Base-by-base conservation (phyloP, 2,329 filamentous ascomycete genomes). In the Aspergillus clavatus region DNA sequence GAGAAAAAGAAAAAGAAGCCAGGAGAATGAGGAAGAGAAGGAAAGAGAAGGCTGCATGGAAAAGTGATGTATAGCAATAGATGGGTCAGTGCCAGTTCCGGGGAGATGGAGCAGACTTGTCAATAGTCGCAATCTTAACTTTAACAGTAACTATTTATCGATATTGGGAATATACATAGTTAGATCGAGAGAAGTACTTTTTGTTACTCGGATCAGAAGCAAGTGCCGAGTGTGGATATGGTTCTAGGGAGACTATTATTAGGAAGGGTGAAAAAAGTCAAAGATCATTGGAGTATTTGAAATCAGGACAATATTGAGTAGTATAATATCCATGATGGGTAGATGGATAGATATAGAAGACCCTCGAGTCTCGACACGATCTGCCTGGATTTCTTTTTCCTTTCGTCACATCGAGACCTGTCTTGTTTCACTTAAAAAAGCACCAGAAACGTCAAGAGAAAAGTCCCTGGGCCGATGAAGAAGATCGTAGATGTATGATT, bases 401-500 rank as follows among this genome's bases (percentile, higher is more conserved):
- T n/a, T n/a, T n/a, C n/a, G n/a, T n/a, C n/a, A n/a, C 28, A 31
- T 31, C n/a, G 8, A 33, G 29, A 33, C 29, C 3, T 16, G 14
- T 33, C 14, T 31, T 31, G n/a, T 16, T 5, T 33, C n/a, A n/a
- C n/a, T n/a, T n/a, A n/a, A n/a, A n/a, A 16, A 8, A n/a, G 29
- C 18, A 33, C 29, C 18, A 33, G n/a, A n/a, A 10, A 4, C 29
- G 7, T 39, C 19, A 11, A 42, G 29, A 10, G n/a, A 37, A 12
- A 31, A 28, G 16, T 33, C 37, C 24, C 23, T 35, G 41, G 22
- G 33, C 22, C 18, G 12, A 33, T 33, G 14, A 26, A n/a, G 41
- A 28, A n/a, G 35, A 46, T 42, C 33, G 44, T 8, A 16, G 11
- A 3, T 4, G 12, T 22, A 14, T 42, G 44, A 46, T 46, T 46